A percentile compares a stretch with the other conserved stretches of the same genome.
Evolutionary conservation across 805 yeast species (phyloP).

Genomic region (Metschnikowia amazonensis): DNA sequence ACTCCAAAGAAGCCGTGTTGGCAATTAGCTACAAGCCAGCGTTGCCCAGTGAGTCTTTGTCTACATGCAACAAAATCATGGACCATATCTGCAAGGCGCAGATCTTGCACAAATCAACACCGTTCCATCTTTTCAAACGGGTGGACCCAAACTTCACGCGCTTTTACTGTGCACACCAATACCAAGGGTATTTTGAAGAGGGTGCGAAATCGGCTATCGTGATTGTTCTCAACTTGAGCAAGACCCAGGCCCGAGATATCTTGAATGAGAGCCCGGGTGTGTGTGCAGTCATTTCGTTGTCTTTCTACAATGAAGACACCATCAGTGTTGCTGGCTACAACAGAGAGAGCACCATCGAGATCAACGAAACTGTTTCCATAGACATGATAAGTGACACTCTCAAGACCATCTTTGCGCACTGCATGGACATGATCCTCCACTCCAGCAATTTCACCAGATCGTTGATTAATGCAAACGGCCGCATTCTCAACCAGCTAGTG

Average conservation of each 20-base stretch:
- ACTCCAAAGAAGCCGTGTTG: constrained; percentile 17
- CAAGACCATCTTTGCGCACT: constrained; percentile 21
- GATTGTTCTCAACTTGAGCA: constrained; percentile 58
- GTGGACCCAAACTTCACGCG: constrained; percentile 30
- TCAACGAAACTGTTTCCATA: constrained; percentile 23
- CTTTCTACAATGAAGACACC: constrained; percentile 31
- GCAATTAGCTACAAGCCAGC: constrained; percentile 28
- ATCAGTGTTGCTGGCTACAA: constrained; percentile 13
- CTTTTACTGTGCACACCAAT: constrained; percentile 70
- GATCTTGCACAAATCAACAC: constrained; percentile 71
- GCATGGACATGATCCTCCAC: constrained; percentile 22
- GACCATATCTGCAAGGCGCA: constrained; percentile 64
- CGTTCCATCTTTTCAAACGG: constrained; percentile 78
- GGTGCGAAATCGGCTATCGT: constrained; percentile 58
- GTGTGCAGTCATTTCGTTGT: constrained; percentile 47
- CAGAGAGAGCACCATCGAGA: constrained; percentile 13
- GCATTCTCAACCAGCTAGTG: constrained; percentile 4
- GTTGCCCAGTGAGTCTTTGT: constrained; percentile 6
- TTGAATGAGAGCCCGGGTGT: constrained; percentile 36
- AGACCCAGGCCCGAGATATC: constrained; percentile 28
- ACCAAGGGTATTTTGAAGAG: constrained; percentile 48
- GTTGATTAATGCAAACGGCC: constrained; percentile 5
- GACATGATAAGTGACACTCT: constrained; percentile 22
- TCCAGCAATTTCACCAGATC: constrained; percentile 23
- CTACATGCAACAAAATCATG: constrained; percentile 39